Conservation (phyloP, 2,329 filamentous ascomycete species). For the Calonectria hongkongensis region DNA sequence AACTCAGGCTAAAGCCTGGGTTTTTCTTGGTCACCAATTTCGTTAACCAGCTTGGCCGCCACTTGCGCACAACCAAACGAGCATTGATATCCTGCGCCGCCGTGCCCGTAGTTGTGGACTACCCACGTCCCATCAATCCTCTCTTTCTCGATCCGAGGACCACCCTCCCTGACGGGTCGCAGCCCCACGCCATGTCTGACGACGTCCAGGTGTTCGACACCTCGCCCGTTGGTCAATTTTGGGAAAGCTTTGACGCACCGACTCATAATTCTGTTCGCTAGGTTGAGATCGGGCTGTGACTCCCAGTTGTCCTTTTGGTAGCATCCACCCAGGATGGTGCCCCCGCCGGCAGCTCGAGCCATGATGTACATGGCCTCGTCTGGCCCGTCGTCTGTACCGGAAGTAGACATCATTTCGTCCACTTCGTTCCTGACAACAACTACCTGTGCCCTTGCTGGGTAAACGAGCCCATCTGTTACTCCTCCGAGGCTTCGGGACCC, state of each 20-base stretch:
- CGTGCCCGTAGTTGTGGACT: conserved; percentile 87
- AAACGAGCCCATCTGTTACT: conserved; percentile 82
- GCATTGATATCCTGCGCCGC: conserved; percentile 82
- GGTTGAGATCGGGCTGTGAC: conserved; percentile 82
- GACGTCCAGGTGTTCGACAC: conserved; percentile 82
- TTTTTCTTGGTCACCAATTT: conserved; percentile 26
- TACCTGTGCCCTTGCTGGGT: conserved; percentile 87
- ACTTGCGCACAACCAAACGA: conserved; percentile 53
- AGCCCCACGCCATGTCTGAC: conserved; percentile 88
- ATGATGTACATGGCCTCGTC: conserved; percentile 87
- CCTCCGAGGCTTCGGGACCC: conserved; percentile 84
- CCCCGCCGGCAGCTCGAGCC: conserved; percentile 84
- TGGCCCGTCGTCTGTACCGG: conserved; percentile 82
- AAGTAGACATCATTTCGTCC: conserved; percentile 79
- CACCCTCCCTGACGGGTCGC: conserved; percentile 82
- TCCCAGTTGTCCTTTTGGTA: conserved; percentile 89
- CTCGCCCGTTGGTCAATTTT: conserved; percentile 76
- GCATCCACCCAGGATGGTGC: conserved; percentile 88
- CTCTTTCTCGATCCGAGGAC: conserved; percentile 82
- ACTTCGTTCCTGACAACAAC: conserved; percentile 87
- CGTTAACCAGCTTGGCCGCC: conserved; percentile 41
- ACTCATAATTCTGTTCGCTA: conserved; percentile 88
- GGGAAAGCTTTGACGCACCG: conserved; percentile 80
- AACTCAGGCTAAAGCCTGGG: conserved; percentile 25
- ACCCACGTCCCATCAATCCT: conserved; percentile 72